Conservation (phyloP, 495 filamentous ascomycete genomes). For the Hypoxylon subgilvum region DNA sequence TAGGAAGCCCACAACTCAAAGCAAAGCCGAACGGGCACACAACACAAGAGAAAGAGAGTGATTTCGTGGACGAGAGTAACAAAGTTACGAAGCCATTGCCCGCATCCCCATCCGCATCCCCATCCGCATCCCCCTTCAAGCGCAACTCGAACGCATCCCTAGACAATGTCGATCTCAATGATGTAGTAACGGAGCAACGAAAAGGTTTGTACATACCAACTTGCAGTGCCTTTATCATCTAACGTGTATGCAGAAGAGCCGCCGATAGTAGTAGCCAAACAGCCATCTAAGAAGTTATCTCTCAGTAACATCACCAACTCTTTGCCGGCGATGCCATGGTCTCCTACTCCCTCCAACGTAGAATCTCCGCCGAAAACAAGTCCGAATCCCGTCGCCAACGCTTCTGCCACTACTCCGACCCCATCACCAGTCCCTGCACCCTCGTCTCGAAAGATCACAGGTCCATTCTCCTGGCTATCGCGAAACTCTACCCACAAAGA, state of each 20-base stretch:
- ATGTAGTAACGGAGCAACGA: constrained; percentile 54
- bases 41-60: constrained; percentile 30
- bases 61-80: constrained; percentile 38
- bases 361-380: constrained; percentile 48
- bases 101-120: too few relatives aligned
- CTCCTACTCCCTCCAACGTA: constrained; percentile 38
- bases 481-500: constrained; percentile 65
- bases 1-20: constrained; percentile 31
- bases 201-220: neutral
- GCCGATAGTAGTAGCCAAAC: constrained; percentile 27
- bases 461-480: constrained; percentile 87
- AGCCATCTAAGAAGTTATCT: constrained; percentile 50
- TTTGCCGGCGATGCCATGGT: constrained; percentile 63
- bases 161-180: constrained; percentile 73
- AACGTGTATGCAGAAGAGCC: constrained; percentile 14
- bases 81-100: constrained; percentile 47
- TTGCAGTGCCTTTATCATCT: neutral
- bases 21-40: constrained; percentile 41
- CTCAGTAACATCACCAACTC: constrained; percentile 55
- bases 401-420: constrained; percentile 54
- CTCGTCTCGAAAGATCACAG: constrained; percentile 69
- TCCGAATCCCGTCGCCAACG: constrained; percentile 36
- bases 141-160: constrained; percentile 69
- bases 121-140: constrained; percentile 64
- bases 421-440: constrained; percentile 49